These are phyloP conservation scores for Lasiodiplodia gonubiensis DNA, from an alignment of 2,329 filamentous ascomycete species.

Conservation along the genomic window DNA sequence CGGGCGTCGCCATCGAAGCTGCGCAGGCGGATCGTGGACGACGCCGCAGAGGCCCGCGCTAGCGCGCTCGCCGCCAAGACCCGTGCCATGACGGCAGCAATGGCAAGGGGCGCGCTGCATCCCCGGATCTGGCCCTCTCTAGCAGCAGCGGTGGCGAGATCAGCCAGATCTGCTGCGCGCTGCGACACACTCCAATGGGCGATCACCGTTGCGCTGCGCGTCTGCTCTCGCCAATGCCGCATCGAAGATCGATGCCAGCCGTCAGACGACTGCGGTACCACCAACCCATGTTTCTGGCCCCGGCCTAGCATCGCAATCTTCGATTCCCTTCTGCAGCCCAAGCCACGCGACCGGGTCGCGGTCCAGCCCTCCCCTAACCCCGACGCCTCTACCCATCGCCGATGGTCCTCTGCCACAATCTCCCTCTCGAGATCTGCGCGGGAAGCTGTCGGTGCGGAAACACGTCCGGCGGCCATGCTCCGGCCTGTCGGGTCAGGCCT, in stretches of 20 bases:
- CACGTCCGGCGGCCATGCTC: too few relatives aligned
- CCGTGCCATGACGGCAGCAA: neutral
- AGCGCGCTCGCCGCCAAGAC: slow-evolving; percentile 8
- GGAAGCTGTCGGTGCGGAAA: too few relatives aligned
- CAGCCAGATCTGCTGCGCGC: slow-evolving; percentile 11
- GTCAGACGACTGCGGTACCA: neutral
- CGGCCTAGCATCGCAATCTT: slow-evolving; percentile 24
- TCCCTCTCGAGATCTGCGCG: neutral
- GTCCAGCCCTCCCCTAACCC: slow-evolving; percentile 17
- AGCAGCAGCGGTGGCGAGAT: slow-evolving; percentile 7
- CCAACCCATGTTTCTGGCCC: slow-evolving; percentile 9
- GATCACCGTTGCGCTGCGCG: slow-evolving; percentile 5
- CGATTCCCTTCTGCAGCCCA: slow-evolving; percentile 10
- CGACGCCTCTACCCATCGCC: slow-evolving; percentile 10
- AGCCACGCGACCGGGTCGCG: slow-evolving; percentile 10
- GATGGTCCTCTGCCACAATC: slow-evolving; percentile 6
- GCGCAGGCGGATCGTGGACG: slow-evolving; percentile 12
- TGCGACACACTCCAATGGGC: neutral
- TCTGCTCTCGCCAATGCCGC: neutral
- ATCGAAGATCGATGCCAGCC: slow-evolving; percentile 6
- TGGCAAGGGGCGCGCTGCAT: neutral
- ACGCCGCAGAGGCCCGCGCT: slow-evolving; percentile 13
- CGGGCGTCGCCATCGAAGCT: slow-evolving; percentile 4
- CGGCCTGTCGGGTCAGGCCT: neutral
- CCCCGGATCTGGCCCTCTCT: slow-evolving; percentile 3